Base-by-base conservation (phyloP, 2,329 filamentous ascomycete species). In the Truncatella angustata region DNA sequence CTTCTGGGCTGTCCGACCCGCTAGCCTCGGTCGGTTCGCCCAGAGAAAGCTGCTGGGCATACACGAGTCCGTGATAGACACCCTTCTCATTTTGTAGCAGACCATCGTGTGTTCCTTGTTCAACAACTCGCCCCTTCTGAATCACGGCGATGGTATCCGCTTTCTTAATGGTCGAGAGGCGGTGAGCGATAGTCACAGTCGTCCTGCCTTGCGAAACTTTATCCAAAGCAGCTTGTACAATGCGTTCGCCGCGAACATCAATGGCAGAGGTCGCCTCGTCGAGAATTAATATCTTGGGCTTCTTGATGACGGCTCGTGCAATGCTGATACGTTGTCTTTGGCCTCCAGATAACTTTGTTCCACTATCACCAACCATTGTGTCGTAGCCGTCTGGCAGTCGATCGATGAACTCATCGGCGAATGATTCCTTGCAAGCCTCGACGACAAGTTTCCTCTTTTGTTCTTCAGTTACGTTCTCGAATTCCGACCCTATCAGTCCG, bases 311-410 rank as follows among this genome's bases (percentile, higher is more conserved):
- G 35, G 84, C 86, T 26, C 89, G 78, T 1, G 88, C 88, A 55
- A 91, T 91, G 2, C 88, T 87, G 21, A 95, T 79, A 4, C 91
- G 82, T 66, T 95, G 90, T n/a, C 89, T 82, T 66, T 96, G 90
- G 1, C 91, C 91, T n/a, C 90, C 88, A 10, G 87, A 91, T 1
- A 95, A 73, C 64, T 89, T 90, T 44, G 87, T 86, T 4, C 90
- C 90, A 24, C 81, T 81, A 63, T 93, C 89, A 1, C 90, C 90
- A 1, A 94, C 89, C 7, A 80, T 70, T 0, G 90, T 91, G 4
- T 87, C 78, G 62, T 92, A 92, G 1, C 84, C 82, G 40, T 78
- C 69, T 2, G 86, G 86, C 3, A 90, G 71, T 18, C 78, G 78
- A 43, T 80, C 75, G 51, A 90, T 85, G 59, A 87, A 89, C 54